These are phyloP conservation scores for Pseudogymnoascus sp. DNA, from an alignment of 2,329 filamentous ascomycete species.

Conservation along the genomic window DNA sequence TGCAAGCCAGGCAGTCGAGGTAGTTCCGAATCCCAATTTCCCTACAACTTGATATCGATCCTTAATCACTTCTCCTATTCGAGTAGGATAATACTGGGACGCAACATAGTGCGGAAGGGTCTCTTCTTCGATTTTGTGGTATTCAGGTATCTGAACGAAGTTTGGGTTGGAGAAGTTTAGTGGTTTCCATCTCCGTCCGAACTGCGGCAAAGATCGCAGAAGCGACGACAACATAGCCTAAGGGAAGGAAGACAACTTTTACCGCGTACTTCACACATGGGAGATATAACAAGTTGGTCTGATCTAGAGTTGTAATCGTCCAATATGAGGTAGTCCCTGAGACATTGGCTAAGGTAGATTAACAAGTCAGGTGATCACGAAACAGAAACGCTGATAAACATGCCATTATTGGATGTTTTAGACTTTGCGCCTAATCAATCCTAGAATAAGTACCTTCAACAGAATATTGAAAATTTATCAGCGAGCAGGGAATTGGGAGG, in stretches of 20 bases:
- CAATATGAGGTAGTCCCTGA: not conserved
- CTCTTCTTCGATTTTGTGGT: constrained; percentile 2
- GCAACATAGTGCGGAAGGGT: not conserved
- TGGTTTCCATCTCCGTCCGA: not conserved
- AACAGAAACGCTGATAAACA: not conserved
- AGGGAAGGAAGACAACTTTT: not conserved
- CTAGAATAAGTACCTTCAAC: not conserved
- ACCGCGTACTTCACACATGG: not conserved
- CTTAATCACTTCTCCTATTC: constrained; percentile 16
- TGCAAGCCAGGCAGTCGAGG: constrained; percentile 20
- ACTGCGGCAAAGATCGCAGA: not conserved
- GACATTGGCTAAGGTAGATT: not conserved
- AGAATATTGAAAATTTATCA: not conserved
- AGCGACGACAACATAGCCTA: not conserved
- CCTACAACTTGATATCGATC: constrained; percentile 17
- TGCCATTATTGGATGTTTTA: not conserved
- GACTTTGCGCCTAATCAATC: not conserved
- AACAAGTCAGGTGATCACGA: not conserved
- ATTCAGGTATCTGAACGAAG: not conserved
- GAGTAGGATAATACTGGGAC: constrained; percentile 15
- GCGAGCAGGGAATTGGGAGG: not conserved
- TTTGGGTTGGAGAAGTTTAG: constrained; percentile 1
- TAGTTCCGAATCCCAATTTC: constrained; percentile 19
- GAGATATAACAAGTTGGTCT: not conserved
- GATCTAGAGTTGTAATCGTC: not conserved